These are phyloP conservation scores for Phytomonas francai DNA, from an alignment of 208 protist genomes.

Conservation along the genomic window DNA sequence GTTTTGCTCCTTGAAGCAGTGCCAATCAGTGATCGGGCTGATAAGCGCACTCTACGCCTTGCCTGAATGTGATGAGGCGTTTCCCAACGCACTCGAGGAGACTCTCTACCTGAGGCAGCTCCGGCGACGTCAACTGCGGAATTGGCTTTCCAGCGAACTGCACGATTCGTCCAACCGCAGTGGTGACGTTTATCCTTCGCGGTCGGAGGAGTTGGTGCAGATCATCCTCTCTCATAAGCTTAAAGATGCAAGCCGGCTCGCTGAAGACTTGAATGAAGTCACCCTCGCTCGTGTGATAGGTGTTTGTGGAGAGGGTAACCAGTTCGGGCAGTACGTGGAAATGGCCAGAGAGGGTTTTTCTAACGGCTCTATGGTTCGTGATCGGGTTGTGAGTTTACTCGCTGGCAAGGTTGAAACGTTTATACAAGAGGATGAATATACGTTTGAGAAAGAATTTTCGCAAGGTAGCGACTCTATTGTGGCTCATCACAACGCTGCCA, in stretches of 20 bases:
- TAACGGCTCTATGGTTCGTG: constrained; percentile 40
- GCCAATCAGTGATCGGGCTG: constrained; percentile 41
- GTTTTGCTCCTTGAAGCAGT: constrained; percentile 47
- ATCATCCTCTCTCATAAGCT: constrained; percentile 75
- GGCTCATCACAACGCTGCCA: constrained; percentile 39
- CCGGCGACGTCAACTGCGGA: constrained; percentile 56
- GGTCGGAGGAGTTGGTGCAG: constrained; percentile 50
- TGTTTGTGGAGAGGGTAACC: constrained; percentile 79
- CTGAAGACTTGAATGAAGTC: constrained; percentile 27
- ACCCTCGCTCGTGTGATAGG: constrained; percentile 67
- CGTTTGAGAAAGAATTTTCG: background rate
- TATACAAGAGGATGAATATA: constrained; percentile 56
- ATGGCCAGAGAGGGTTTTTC: constrained; percentile 36
- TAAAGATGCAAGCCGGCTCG: constrained; percentile 40
- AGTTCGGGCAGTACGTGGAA: constrained; percentile 73
- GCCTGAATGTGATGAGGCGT: constrained; percentile 53
- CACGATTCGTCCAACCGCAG: constrained; percentile 21
- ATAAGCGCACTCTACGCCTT: constrained; percentile 77
- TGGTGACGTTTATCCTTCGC: constrained; percentile 2
- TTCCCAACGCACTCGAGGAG: constrained; percentile 63
- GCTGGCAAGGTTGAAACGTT: constrained; percentile 81
- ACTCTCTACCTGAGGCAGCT: constrained; percentile 65
- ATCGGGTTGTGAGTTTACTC: constrained; percentile 72
- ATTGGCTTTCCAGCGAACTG: constrained; percentile 69
- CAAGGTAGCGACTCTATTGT: constrained; percentile 10